A percentile compares a stretch with the other conserved stretches of the same genome.
Evolutionary conservation across 2,329 filamentous ascomycete genomes (phyloP).

Genomic region (Fusarium sp.): DNA sequence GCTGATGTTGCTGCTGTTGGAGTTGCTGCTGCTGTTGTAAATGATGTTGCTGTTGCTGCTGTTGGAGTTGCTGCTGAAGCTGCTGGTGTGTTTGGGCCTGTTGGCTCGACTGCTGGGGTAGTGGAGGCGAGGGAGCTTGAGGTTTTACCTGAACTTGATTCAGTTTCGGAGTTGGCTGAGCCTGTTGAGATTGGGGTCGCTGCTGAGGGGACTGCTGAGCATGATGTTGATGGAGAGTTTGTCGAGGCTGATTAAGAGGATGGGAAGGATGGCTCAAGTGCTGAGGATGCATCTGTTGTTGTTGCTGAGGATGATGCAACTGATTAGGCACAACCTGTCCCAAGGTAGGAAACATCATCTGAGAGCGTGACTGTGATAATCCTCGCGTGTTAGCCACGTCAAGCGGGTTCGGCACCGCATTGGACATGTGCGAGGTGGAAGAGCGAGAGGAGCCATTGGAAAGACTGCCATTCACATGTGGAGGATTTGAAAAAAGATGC

Average conservation of each 20-base stretch:
- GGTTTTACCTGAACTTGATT: slow-evolving; percentile 49
- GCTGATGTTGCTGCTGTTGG: slow-evolving; percentile 44
- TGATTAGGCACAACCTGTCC: slow-evolving; percentile 57
- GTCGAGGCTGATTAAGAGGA: slow-evolving; percentile 42
- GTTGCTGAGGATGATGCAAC: slow-evolving; percentile 57
- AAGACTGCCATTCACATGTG: slow-evolving; percentile 60
- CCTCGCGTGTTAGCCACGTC: slow-evolving; percentile 58
- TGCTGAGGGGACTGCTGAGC: slow-evolving; percentile 48
- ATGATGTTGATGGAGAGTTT: slow-evolving; percentile 43
- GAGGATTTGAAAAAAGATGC: slow-evolving; percentile 63
- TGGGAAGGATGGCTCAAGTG: slow-evolving; percentile 45
- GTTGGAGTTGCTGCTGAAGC: slow-evolving; percentile 45
- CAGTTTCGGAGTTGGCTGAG: slow-evolving; percentile 46
- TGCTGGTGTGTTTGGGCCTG: slow-evolving; percentile 44
- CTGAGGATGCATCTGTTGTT: slow-evolving; percentile 51
- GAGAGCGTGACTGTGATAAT: slow-evolving; percentile 56
- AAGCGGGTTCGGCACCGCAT: slow-evolving; percentile 61
- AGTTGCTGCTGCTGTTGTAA: slow-evolving; percentile 45
- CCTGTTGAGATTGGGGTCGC: slow-evolving; percentile 53
- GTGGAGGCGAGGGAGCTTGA: slow-evolving; percentile 48
- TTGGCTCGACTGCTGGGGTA: slow-evolving; percentile 45
- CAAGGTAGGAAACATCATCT: slow-evolving; percentile 54
- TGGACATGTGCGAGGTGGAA: slow-evolving; percentile 59
- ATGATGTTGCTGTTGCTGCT: slow-evolving; percentile 39
- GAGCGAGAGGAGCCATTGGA: slow-evolving; percentile 59